A percentile compares a stretch with the other conserved stretches of the same genome.
Conservation (phyloP, 2,329 filamentous ascomycete species). For the Corniculantispora saksenae region DNA sequence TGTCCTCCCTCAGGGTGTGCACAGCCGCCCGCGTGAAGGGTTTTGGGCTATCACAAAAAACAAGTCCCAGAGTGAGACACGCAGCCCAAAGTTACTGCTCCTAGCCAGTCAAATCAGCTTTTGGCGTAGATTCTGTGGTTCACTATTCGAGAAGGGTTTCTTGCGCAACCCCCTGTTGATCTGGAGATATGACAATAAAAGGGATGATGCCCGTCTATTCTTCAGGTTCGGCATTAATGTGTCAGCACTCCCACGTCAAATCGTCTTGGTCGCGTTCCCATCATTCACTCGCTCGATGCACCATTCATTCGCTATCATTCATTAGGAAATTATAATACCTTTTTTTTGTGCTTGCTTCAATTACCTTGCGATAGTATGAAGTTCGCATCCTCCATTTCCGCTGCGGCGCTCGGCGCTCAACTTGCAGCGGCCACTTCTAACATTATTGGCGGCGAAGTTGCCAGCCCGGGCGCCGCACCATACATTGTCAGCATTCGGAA, state of each 20-base stretch:
- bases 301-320: background rate
- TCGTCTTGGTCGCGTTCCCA: background rate
- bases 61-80: slow-evolving; percentile 1
- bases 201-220: background rate
- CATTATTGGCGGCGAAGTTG: slow-evolving; percentile 13
- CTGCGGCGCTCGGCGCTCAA: background rate
- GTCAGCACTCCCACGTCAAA: background rate
- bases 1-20: background rate
- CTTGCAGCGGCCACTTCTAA: background rate
- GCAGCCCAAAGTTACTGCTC: background rate
- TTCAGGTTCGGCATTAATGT: background rate
- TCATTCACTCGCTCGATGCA: background rate
- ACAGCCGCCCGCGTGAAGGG: background rate
- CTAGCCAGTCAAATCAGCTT: background rate
- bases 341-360: no score
- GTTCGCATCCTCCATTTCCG: background rate
- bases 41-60: background rate
- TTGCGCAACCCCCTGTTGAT: slow-evolving; percentile 1
- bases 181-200: background rate
- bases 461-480: background rate
- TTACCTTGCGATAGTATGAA: background rate
- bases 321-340: background rate
- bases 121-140: background rate
- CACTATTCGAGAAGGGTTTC: background rate
- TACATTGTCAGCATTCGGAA: slow-evolving; percentile 10